Evolutionary conservation across 441 rosid species (phyloP).

Genomic region (Flueggea neowawraea): DNA sequence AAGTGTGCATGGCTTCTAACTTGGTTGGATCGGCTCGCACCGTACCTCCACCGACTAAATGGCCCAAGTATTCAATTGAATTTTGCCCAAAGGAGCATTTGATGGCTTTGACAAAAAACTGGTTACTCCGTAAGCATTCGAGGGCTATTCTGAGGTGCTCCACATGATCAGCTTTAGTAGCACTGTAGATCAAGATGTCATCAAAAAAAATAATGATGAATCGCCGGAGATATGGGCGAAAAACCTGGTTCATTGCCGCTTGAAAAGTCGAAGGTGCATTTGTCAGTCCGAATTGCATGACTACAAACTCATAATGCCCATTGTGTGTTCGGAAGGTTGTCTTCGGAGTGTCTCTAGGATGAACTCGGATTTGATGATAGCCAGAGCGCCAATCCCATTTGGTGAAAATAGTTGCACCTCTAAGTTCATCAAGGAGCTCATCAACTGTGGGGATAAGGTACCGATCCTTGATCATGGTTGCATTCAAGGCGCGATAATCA

Average conservation of each 20-base stretch:
- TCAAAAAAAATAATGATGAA: not conserved
- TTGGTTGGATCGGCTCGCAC: not conserved
- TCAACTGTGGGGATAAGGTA: not conserved
- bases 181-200: not conserved
- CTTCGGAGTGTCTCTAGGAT: not conserved
- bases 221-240: not conserved
- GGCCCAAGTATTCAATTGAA: not conserved
- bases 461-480: not conserved
- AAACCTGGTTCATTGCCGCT: not conserved
- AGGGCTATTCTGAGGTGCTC: not conserved
- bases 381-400: conserved; percentile 1
- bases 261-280: not conserved
- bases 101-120: not conserved
- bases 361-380: not conserved
- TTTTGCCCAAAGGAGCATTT: not conserved
- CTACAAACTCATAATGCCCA: not conserved
- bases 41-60: not conserved
- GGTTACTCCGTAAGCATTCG: not conserved
- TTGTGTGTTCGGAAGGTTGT: not conserved
- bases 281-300: not conserved
- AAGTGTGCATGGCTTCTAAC: not conserved
- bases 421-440: conserved; percentile 2
- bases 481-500: conserved; percentile 1
- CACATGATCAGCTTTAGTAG: not conserved
- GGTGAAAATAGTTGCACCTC: not conserved